phyloP scores from a whole-genome alignment of 148 eudicot species.

The Euryodendron excelsum region DNA sequence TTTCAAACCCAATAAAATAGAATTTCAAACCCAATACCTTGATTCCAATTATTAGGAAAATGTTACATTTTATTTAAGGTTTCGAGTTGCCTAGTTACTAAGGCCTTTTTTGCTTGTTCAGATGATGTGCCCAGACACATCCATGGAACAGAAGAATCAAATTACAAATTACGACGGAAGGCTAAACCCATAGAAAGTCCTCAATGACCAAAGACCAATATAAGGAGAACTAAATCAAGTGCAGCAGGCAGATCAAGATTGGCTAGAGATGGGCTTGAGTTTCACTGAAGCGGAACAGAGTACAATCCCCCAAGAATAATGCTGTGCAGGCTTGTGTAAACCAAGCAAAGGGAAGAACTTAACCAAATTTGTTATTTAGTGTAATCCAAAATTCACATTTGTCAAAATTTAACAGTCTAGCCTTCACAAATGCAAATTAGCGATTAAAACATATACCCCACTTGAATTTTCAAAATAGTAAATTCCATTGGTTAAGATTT shows the following conservation, averaged over 20 bases:
- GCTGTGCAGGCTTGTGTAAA: neutral
- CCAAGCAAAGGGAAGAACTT: neutral
- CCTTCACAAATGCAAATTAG: neutral
- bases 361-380: neutral
- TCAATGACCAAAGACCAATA: neutral
- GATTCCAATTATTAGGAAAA: neutral
- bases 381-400: neutral
- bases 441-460: neutral
- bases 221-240: neutral
- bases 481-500: too few relatives aligned
- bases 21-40: neutral
- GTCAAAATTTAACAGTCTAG: neutral
- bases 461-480: neutral
- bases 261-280: neutral
- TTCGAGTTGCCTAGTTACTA: neutral
- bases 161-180: neutral
- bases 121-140: neutral
- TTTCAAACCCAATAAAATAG: neutral
- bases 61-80: neutral
- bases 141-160: neutral
- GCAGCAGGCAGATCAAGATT: neutral
- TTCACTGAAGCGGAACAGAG: neutral
- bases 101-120: neutral
- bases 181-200: neutral
- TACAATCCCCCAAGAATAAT: too few relatives aligned